Evolutionary conservation across 306 rosid species (phyloP), one percentile per base, ranked within the genome.

Genomic region (Acacia acuminata): DNA sequence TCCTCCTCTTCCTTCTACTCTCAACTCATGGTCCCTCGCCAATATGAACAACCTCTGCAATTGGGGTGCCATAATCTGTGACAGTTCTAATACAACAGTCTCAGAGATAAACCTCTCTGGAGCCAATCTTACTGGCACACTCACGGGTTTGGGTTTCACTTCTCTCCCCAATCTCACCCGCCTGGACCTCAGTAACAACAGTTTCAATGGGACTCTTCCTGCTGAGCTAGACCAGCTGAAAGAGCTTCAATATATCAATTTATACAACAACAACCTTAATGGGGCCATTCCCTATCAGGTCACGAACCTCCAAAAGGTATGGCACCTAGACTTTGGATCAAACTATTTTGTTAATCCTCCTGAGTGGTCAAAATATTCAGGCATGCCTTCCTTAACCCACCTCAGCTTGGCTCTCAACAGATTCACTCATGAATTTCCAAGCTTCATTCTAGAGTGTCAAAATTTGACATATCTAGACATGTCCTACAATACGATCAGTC

Each of bases 401-500:
- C 90, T 93, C 64, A 76, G 75, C 66, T 71, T 91, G 75, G 16
- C 27, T 66, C 3, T 1, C 4, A 93, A 89, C 84, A 0, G 0
- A 0, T 22, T 91, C 4, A 48, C 51, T 19, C 81, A 80, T 55
- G 81, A 76, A 75, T 79, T 94, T 64, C 94, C 94, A 17, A 85
- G 83, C 24, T 92, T 91, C 79, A 82, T 94, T 81, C 7, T 82
- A 0, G 75, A 82, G 55, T 94, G 97, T 55, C 50, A 61, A 25
- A 89, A 89, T 81, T 74, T 92, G 85, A 85, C 90, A 0, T 90
- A 63, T 83, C 87, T 94, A 10, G 94, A 94, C 53, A 64, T 94
- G 82, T 90, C 98, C 27, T 3, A 19, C 1, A 90, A 88, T 67
- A 0, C 0, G 2, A 79, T 88, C n/a, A 82, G 85, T 63, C 82